phyloP scores from a whole-genome alignment of 1,284 basidiomycete genomes.

The Boletus sp. region DNA sequence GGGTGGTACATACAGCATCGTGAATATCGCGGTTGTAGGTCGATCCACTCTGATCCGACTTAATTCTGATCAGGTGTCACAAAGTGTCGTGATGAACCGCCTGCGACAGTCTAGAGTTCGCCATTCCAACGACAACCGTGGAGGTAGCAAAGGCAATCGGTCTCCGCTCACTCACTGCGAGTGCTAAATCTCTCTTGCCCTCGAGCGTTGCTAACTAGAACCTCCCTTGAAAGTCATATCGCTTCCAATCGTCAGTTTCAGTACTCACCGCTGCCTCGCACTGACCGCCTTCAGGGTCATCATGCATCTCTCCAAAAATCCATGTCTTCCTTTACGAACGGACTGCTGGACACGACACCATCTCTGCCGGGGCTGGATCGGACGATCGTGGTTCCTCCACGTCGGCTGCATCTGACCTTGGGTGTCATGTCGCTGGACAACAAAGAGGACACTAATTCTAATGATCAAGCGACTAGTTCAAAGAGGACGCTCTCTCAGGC shows the following conservation, averaged over 20 bases:
- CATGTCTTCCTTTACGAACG: constrained; percentile 50
- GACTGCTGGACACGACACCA: constrained; percentile 42
- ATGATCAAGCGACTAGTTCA: background rate
- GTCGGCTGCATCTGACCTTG: constrained; percentile 68
- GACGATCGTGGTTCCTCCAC: constrained; percentile 61
- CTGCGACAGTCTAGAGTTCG: constrained; percentile 10
- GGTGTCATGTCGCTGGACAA: constrained; percentile 65
- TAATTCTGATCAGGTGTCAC: too few species aligned
- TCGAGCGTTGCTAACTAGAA: constrained; percentile 4
- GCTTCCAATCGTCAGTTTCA: constrained; percentile 45
- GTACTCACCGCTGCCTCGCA: background rate
- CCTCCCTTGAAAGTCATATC: constrained; percentile 44
- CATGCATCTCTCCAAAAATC: constrained; percentile 47
- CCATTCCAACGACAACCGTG: background rate
- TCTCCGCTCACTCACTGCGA: constrained; percentile 36
- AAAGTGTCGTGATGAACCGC: background rate
- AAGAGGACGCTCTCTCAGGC: constrained; percentile 50
- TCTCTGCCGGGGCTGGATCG: constrained; percentile 59
- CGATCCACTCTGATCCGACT: too few species aligned
- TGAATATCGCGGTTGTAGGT: too few species aligned
- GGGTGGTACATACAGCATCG: too few species aligned
- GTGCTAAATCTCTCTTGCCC: constrained; percentile 10
- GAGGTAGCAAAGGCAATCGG: constrained; percentile 5
- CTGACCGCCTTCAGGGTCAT: constrained; percentile 49
- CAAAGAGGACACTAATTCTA: background rate